phyloP scores from a whole-genome alignment of 495 filamentous ascomycete species.

The Delitschia confertaspora region DNA sequence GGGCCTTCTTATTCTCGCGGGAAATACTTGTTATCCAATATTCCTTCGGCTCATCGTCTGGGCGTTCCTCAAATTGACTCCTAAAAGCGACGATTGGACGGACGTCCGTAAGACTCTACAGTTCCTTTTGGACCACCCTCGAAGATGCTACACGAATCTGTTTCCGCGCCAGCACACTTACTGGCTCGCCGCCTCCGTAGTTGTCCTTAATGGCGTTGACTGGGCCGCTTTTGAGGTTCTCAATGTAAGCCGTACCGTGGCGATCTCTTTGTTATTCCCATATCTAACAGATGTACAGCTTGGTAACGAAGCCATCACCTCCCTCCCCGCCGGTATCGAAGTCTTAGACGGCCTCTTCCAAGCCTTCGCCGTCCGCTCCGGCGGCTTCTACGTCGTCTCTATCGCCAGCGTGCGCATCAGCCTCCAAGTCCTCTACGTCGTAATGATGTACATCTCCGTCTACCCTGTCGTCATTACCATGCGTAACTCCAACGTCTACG shows the following conservation, averaged over 20 bases:
- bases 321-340: constrained; percentile 48
- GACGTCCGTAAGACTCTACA: constrained; percentile 56
- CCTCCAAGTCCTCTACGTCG: constrained; percentile 71
- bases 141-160: constrained; percentile 74
- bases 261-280: not conserved
- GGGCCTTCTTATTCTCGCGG: constrained; percentile 68
- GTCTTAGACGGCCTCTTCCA: constrained; percentile 78
- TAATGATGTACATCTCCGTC: constrained; percentile 71
- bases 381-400: constrained; percentile 74
- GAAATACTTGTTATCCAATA: constrained; percentile 73
- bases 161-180: constrained; percentile 70
- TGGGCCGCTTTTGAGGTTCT: constrained; percentile 76
- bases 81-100: constrained; percentile 38
- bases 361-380: constrained; percentile 68
- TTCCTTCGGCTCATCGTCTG: constrained; percentile 73
- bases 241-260: constrained; percentile 34
- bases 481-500: constrained; percentile 40
- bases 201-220: constrained; percentile 70
- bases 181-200: constrained; percentile 65
- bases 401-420: constrained; percentile 63
- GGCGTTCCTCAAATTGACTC: constrained; percentile 45
- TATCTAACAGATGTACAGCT: constrained; percentile 33
- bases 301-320: constrained; percentile 54
- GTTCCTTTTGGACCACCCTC: constrained; percentile 73
- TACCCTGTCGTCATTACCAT: constrained; percentile 55